A percentile compares a stretch with the other conserved stretches of the same genome.
Conservation (phyloP, 2,329 filamentous ascomycete species). For the Coniella vitis region DNA sequence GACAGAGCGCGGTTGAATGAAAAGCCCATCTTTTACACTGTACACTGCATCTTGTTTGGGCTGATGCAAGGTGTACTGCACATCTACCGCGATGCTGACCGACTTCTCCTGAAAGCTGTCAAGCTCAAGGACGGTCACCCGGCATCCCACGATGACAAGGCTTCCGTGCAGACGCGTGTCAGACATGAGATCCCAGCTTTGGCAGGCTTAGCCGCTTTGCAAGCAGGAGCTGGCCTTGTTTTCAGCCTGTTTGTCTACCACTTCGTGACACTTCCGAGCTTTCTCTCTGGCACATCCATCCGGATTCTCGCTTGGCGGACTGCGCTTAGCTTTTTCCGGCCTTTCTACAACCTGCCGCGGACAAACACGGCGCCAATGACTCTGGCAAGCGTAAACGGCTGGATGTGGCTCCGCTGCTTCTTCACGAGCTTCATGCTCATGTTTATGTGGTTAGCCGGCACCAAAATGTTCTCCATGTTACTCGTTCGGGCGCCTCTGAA, state of each 20-base stretch:
- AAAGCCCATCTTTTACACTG: constrained; percentile 72
- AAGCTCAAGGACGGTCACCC: constrained; percentile 20
- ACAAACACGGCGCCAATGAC: constrained; percentile 55
- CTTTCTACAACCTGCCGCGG: constrained; percentile 69
- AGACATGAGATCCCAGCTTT: constrained; percentile 33
- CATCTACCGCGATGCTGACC: constrained; percentile 67
- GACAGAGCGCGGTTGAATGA: constrained; percentile 79
- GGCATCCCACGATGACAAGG: constrained; percentile 18
- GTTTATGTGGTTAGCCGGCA: constrained; percentile 70
- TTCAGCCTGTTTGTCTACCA: constrained; percentile 50
- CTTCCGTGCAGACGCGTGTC: constrained; percentile 29
- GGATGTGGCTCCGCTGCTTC: constrained; percentile 37
- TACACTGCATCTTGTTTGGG: constrained; percentile 62
- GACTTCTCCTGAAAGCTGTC: constrained; percentile 43
- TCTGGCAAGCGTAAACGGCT: constrained; percentile 27
- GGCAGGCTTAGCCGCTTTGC: constrained; percentile 31
- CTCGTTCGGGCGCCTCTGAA: constrained; percentile 77
- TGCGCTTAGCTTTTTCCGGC: constrained; percentile 62
- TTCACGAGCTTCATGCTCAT: constrained; percentile 60
- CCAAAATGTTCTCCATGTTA: constrained; percentile 72
- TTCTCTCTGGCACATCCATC: constrained; percentile 27
- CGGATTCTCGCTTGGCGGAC: constrained; percentile 60
- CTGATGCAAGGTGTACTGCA: constrained; percentile 64
- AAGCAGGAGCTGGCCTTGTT: constrained; percentile 40
- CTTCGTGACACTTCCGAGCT: neutral